Evolutionary conservation across 2,329 filamentous ascomycete species (phyloP).

Genomic region (Stenocarpella maydis): DNA sequence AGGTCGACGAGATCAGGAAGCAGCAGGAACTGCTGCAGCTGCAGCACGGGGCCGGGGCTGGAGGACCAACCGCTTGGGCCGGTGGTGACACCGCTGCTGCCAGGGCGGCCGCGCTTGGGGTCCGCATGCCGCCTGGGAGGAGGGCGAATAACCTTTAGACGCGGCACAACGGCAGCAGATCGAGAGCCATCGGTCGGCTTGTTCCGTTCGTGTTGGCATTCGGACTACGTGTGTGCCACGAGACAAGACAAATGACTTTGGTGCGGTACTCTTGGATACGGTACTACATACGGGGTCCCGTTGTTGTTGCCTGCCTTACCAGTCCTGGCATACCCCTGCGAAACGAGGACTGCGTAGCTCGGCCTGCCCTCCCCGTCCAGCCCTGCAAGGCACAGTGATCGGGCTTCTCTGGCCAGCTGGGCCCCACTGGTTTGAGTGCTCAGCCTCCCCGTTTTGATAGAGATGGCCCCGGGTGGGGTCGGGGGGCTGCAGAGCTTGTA

Average conservation of each 20-base stretch:
- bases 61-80: constrained; percentile 22
- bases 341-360: neutral
- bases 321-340: neutral
- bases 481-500: no score
- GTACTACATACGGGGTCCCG: no score
- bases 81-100: constrained; percentile 37
- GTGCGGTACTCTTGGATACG: neutral
- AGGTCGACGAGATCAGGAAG: constrained; percentile 73
- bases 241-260: neutral
- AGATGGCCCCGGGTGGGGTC: neutral
- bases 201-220: neutral
- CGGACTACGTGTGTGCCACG: neutral
- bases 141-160: constrained; percentile 43
- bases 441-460: neutral
- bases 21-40: constrained; percentile 33
- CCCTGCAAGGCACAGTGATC: constrained; percentile 9
- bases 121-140: constrained; percentile 63
- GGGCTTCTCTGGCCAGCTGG: neutral
- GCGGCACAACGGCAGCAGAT: no score
- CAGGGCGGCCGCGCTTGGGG: constrained; percentile 51
- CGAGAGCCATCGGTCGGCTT: neutral
- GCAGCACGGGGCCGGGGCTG: constrained; percentile 28
- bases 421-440: neutral
- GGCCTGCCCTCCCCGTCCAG: neutral
- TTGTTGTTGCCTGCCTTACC: neutral